Conservation (phyloP, 2,329 filamentous ascomycete genomes). For the Paecilomyces dactylethromorphus region DNA sequence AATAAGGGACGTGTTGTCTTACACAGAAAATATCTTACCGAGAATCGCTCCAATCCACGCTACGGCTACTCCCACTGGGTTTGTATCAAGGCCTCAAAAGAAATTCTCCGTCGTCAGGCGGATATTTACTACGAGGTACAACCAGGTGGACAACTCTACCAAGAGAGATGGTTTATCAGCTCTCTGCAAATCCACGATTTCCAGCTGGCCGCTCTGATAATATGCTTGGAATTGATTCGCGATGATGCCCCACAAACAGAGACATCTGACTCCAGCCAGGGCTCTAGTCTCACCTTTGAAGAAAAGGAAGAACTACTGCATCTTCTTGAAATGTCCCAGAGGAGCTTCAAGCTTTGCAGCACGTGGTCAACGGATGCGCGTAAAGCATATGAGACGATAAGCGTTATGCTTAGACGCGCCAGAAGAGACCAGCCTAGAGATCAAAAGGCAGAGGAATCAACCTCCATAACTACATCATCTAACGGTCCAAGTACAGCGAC, state of each 20-base stretch:
- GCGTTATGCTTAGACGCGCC: constrained; percentile 7
- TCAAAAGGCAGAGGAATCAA: not conserved
- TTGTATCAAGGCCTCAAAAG: constrained; percentile 41
- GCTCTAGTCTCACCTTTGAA: not conserved
- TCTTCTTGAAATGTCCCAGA: constrained; percentile 3
- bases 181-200: constrained; percentile 54
- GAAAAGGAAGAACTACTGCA: constrained; percentile 4
- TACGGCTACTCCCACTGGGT: constrained; percentile 36
- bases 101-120: constrained; percentile 42
- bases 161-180: constrained; percentile 51
- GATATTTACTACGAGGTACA: constrained; percentile 43
- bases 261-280: not conserved
- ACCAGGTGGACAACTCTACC: constrained; percentile 46
- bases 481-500: not conserved
- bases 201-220: constrained; percentile 51
- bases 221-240: constrained; percentile 40
- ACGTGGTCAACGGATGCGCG: constrained; percentile 4
- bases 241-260: not conserved
- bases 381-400: constrained; percentile 8
- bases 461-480: not conserved
- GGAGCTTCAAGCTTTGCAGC: constrained; percentile 6
- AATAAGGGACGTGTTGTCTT: constrained; percentile 45
- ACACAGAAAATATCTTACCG: constrained; percentile 44
- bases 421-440: not conserved
- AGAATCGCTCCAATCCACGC: constrained; percentile 21